A percentile compares a stretch with the other conserved stretches of the same genome.
These are phyloP conservation scores for Lobosporangium transversale DNA, from an alignment of 192 early-diverging fungal genomes.

Conservation along the genomic window DNA sequence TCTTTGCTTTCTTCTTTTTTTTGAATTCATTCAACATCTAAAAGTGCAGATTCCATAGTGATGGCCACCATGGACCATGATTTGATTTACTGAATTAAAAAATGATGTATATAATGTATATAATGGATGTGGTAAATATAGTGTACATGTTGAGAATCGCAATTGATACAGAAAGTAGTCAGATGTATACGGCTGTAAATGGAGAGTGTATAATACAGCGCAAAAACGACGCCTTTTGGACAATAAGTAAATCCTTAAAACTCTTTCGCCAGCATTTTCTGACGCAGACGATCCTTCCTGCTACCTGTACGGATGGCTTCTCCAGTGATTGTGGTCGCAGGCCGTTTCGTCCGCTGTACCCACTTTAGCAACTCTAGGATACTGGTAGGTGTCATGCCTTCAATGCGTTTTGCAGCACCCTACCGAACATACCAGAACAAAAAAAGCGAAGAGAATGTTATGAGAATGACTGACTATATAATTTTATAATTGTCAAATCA, in stretches of 20 bases:
- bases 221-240: no score
- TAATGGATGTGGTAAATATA: no score
- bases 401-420: constrained; percentile 82
- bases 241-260: constrained; percentile 5
- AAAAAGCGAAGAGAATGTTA: no score
- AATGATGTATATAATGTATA: no score
- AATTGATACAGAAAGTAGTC: no score
- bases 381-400: constrained; percentile 82
- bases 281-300: constrained; percentile 31
- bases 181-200: no score
- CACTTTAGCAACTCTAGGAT: constrained; percentile 75
- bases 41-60: no score
- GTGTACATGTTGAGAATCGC: no score
- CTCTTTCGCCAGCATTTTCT: constrained; percentile 26
- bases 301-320: constrained; percentile 26
- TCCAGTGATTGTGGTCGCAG: constrained; percentile 27
- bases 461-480: background rate
- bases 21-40: background rate
- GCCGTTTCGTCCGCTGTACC: constrained; percentile 52
- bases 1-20: background rate
- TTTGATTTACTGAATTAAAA: no score
- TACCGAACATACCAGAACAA: constrained; percentile 6
- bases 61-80: background rate
- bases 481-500: background rate
- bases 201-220: no score